phyloP scores from a whole-genome alignment of 129 eudicot species.

The Arctium minus region DNA sequence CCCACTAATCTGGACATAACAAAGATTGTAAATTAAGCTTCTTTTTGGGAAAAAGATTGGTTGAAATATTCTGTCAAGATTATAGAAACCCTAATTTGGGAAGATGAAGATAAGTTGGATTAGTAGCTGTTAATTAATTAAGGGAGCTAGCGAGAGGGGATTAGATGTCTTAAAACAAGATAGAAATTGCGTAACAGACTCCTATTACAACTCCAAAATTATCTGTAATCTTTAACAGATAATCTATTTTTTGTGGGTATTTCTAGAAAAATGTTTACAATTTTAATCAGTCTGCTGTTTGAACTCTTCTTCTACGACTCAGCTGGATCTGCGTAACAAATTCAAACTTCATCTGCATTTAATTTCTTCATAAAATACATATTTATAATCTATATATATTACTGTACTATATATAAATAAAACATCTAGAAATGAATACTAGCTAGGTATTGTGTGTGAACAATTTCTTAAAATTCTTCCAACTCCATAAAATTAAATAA shows the following conservation, averaged over 20 bases:
- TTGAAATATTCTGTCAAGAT: not conserved
- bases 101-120: not conserved
- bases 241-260: constrained; percentile 8
- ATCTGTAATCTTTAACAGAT: constrained; percentile 4
- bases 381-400: not conserved
- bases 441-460: no score
- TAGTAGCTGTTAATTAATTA: not conserved
- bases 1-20: constrained; percentile 11
- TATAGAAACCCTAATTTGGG: constrained; percentile 5
- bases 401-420: no score
- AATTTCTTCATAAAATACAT: not conserved
- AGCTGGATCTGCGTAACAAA: not conserved
- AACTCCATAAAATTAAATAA: no score
- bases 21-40: not conserved
- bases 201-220: constrained; percentile 25
- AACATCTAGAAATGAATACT: no score
- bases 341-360: not conserved
- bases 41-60: not conserved
- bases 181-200: constrained; percentile 33
- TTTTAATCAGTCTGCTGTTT: constrained; percentile 16
- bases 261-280: constrained; percentile 2
- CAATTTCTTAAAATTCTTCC: no score
- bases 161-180: constrained; percentile 15
- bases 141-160: not conserved
- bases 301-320: constrained; percentile 20